Evolutionary conservation across 345 rosid genomes (phyloP), one percentile per base, ranked within the genome.

Genomic region (Leavenworthia alabamica): DNA sequence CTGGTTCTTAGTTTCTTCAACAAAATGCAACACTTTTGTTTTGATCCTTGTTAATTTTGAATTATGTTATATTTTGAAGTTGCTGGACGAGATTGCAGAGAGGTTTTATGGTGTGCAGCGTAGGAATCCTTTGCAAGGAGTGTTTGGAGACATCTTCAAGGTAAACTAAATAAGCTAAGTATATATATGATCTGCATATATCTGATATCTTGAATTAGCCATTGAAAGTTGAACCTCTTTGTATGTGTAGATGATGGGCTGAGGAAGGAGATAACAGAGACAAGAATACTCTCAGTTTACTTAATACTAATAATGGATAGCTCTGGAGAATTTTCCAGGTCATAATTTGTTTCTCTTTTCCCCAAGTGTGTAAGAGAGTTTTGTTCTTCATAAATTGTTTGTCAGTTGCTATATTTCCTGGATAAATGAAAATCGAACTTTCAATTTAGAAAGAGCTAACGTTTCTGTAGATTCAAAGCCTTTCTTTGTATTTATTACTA

Each of bases 131-230:
- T 52, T 92, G 62, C 90, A 86, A 75, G 90, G 90, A 67, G 76
- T 89, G 83, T 86, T 92, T 40, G 95, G 98, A 13, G 98, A 92
- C 56, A 58, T 89, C 44, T 83, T 92, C 70, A 79, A 89, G 90
- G 94, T 83, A 42, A 55, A 31, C 0, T 22, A 52, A 56, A 46
- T 10, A 2, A 20, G 27, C 20, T 47, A 3, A 1, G 22, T 47
- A 23, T 37, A 32, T 13, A 17, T 52, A 9, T 13, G 32, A 33
- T 43, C 13, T 8, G 45, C 28, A 33, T 17, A 23, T 44, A 61
- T 33, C 19, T 60, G 53, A 24, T 36, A 12, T 45, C 36, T 62
- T 19, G 32, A 61, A 20, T 42, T 61, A 54, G 37, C 51, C 52
- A 22, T 28, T 27, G 29, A 46, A 47, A 20, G 15, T 28, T 27